Conservation (phyloP, 371 early-diverging fungal species). For the Rhizopus stolonifer region DNA sequence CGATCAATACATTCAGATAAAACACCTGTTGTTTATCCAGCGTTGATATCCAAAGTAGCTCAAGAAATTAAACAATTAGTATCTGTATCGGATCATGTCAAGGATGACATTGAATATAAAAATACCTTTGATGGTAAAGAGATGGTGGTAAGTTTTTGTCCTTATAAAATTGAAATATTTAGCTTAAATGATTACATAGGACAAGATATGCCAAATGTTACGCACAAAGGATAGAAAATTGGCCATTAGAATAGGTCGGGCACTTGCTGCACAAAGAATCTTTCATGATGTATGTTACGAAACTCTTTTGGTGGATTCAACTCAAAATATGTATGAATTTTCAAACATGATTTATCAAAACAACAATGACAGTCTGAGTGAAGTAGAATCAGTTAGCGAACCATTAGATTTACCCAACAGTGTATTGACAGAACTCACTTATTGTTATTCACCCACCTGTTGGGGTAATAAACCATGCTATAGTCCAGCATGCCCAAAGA, state of each 20-base stretch:
- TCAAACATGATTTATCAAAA: conserved; percentile 2
- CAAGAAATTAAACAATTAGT: conserved; percentile 62
- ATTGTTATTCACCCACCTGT: conserved; percentile 76
- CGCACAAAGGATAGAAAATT: conserved; percentile 64
- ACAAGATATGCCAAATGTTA: conserved; percentile 51
- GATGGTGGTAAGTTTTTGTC: conserved; percentile 65
- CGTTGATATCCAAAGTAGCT: conserved; percentile 80
- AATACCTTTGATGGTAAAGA: conserved; percentile 81
- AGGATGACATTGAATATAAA: conserved; percentile 80
- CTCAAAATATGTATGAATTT: conserved; percentile 65
- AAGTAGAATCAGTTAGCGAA: conserved; percentile 11
- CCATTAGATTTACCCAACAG: conserved; percentile 37
- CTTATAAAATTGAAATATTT: no score
- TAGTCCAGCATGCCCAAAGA: conserved; percentile 64
- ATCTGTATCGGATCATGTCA: conserved; percentile 54
- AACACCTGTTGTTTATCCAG: conserved; percentile 49
- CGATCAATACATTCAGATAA: neutral
- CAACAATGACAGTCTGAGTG: conserved; percentile 19
- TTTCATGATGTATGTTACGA: conserved; percentile 74
- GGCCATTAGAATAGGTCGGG: conserved; percentile 67
- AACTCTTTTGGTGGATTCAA: conserved; percentile 62
- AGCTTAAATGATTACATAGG: no score
- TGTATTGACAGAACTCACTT: conserved; percentile 63
- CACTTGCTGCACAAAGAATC: conserved; percentile 65
- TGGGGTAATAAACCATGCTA: conserved; percentile 60